Evolutionary conservation across 192 early-diverging fungal genomes (phyloP), one percentile per base, ranked within the genome.

Genomic region (Coemansia sp.): DNA sequence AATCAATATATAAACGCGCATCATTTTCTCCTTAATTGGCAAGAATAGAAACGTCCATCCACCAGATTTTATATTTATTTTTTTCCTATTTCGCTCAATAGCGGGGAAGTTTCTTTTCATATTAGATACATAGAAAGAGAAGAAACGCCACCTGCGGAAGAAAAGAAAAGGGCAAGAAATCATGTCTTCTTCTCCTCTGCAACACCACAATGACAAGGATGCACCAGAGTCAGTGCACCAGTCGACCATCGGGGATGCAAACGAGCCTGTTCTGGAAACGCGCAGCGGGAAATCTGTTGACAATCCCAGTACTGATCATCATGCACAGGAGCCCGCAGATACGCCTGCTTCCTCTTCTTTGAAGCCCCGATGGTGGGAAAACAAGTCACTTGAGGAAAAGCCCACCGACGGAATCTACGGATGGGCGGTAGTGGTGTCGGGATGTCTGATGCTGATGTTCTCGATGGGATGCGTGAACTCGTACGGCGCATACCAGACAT

Each of bases 381-480:
- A 58, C 65, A 79, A 79, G 40, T 67, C 77, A 16, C 44, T 71
- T 0, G 77, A 74, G 49, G 55, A 70, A 9, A 67, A 72, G 40
- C 70, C 78, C n/a, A 37, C 64, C n/a, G 81, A 79, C 56, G 61
- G 76, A 41, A 7, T n/a, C 11, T 82, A 76, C 60, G 86, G 81
- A 19, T 88, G 86, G 86, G 61, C 77, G 1, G 84, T 88, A 11
- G 86, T 86, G 9, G 75, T 63, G 10, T 75, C 78, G 1, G 81
- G 78, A 2, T 85, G 67, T 40, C 69, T 84, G 32, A 84, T 86
- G 48, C 68, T 85, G 42, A 81, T 77, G 44, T 74, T 85, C 19
- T 76, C 81, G 5, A 79, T 88, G 64, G 86, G 86, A 38, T 77
- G 75, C 14, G 74, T 82, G 75, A 86, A 87, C 64, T 76, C 77